Percentiles rank a stretch among this genome's conserved stretches.
These are phyloP conservation scores for Sporisorium sorghi DNA, from an alignment of 1,284 basidiomycete genomes.

Conservation along the genomic window DNA sequence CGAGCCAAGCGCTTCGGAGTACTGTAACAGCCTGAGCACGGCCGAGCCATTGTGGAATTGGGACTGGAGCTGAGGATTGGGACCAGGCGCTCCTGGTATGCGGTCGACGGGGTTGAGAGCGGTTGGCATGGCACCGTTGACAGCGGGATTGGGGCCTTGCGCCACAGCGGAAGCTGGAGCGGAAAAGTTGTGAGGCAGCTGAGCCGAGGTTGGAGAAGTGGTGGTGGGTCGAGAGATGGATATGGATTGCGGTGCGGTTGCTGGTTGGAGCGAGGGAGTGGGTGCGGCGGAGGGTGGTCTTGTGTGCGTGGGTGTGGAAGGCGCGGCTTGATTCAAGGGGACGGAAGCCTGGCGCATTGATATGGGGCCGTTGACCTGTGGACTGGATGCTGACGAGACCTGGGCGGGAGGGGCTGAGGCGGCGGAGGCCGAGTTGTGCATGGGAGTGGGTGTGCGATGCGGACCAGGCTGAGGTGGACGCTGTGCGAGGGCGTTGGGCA, in stretches of 20 bases:
- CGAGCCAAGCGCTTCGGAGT: conserved; percentile 39
- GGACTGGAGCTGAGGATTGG: conserved; percentile 45
- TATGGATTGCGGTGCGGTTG: conserved; percentile 9
- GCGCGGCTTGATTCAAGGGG: conserved; percentile 37
- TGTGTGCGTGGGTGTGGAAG: conserved; percentile 37
- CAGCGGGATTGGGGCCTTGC: background rate
- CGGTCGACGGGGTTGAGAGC: conserved; percentile 11
- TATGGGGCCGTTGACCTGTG: conserved; percentile 35
- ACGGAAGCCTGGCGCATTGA: conserved; percentile 33
- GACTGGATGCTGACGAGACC: conserved; percentile 21
- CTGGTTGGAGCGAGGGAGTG: conserved; percentile 40
- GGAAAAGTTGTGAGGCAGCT: conserved; percentile 12
- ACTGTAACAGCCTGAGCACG: conserved; percentile 50
- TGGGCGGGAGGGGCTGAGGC: conserved; percentile 18
- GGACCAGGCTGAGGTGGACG: conserved; percentile 26
- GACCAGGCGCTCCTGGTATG: conserved; percentile 29
- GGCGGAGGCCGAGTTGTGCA: conserved; percentile 29
- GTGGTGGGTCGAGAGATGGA: conserved; percentile 20
- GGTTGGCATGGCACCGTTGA: conserved; percentile 11
- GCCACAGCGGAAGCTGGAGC: background rate
- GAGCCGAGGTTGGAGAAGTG: conserved; percentile 23
- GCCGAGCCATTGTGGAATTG: conserved; percentile 38
- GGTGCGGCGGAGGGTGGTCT: conserved; percentile 41
- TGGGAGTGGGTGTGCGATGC: conserved; percentile 40
- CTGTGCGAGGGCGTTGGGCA: conserved; percentile 25